Evolutionary conservation across 768 basidiomycete species (phyloP), one percentile per base, ranked within the genome.

Genomic region (Pleurotus eryngii): DNA sequence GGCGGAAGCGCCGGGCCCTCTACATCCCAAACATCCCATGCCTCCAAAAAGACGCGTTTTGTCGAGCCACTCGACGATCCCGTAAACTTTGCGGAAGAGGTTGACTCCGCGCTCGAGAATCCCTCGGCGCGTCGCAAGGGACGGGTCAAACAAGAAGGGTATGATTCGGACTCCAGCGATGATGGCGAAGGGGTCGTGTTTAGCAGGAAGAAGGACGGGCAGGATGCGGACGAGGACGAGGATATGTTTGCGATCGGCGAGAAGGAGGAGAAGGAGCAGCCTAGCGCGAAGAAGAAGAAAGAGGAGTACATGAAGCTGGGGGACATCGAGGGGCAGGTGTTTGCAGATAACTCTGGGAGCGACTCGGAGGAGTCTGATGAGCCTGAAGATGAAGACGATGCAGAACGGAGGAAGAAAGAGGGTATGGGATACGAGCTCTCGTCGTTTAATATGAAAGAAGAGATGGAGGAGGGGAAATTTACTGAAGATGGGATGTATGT

Each of bases 391-490:
- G 89, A 95, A 65, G 89, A 94, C 67, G 89, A 90, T 51, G 84
- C 80, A n/a, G 81, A 82, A 64, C 81, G 86, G 63, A 74, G 80
- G 67, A 85, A 82, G 74, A 92, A 91, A 70, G 84, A 79, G 39
- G 89, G 88, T 11, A 98, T 99, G 96, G 97, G 96, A 2, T 96
- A 76, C 72, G 90, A 95, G 67, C 63, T 99, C 8, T 95, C 91
- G 3, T 90, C 92, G 24, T 99, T 99, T 84, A 96, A 99, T 71
- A 98, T 99, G 96, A 88, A 95, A 61, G 89, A 92, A 64, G 97
- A 99, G 79, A 95, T 98, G 89, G 89, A 93, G 67, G 96, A 98
- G 73, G 97, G 97, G 39, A 92, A 94, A 68, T 98, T 99, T 76
- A 87, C 92, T 4, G 90, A 90, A 59, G 96, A 98, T 67, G 97